A percentile compares a stretch with the other conserved stretches of the same genome.
Conservation (phyloP, 2,329 filamentous ascomycete species). For the Pseudocercospora macadamiae region DNA sequence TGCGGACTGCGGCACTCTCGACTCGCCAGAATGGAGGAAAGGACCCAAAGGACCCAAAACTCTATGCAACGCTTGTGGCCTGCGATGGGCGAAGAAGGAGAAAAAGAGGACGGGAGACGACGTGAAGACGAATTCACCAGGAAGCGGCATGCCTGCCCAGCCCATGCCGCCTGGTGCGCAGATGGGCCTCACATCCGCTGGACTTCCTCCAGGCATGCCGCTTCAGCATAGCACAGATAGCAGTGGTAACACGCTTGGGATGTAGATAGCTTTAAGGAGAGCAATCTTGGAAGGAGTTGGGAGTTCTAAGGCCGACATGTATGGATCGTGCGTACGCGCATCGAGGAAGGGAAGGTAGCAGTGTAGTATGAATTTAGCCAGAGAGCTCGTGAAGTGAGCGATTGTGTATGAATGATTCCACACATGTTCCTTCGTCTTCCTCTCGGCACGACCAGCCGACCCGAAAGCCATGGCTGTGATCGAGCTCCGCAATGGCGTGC, state of each 20-base stretch:
- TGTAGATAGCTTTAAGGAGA: conserved; percentile 9
- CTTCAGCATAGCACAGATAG: conserved; percentile 28
- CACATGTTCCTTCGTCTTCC: not conserved
- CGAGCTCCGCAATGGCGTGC: conserved; percentile 2
- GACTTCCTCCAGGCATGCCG: conserved; percentile 28
- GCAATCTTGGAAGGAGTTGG: not conserved
- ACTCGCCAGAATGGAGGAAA: conserved; percentile 95
- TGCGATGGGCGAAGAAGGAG: conserved; percentile 46
- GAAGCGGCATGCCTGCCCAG: conserved; percentile 19
- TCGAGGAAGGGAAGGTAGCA: not conserved
- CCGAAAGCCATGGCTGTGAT: not conserved
- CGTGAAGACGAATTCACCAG: conserved; percentile 28
- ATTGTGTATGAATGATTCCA: not conserved
- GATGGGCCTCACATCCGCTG: conserved; percentile 21
- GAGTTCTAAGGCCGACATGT: not conserved
- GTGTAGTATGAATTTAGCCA: no score
- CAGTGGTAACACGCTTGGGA: conserved; percentile 15
- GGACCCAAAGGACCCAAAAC: conserved; percentile 92
- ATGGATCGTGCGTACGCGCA: conserved; percentile 20
- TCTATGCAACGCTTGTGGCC: conserved; percentile 89
- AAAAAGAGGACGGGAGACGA: conserved; percentile 40
- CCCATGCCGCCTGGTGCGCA: conserved; percentile 18
- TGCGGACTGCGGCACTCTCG: conserved; percentile 90
- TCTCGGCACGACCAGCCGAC: not conserved
- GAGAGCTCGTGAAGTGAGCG: no score